These are phyloP conservation scores for Lasiosphaeria ovina DNA, from an alignment of 495 filamentous ascomycete genomes.

Conservation along the genomic window DNA sequence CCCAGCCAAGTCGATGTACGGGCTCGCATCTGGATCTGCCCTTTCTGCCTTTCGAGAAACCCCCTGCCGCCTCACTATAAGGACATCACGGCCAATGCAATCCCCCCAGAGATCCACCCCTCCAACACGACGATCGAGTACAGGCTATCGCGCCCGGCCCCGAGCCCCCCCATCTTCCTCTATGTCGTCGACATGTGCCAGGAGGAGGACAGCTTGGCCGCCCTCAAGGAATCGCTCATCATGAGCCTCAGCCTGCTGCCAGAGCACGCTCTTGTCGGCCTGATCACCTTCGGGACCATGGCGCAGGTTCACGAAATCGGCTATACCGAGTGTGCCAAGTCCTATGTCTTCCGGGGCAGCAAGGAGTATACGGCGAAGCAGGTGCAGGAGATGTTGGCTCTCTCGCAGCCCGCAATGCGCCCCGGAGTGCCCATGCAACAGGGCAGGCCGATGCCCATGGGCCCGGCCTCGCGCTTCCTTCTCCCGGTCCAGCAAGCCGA, in stretches of 20 bases:
- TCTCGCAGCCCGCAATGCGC: constrained; percentile 64
- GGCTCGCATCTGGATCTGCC: constrained; percentile 95
- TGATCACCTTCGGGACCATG: constrained; percentile 98
- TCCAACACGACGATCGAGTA: constrained; percentile 97
- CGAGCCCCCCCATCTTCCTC: constrained; percentile 92
- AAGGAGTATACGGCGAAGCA: constrained; percentile 97
- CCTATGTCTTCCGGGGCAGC: constrained; percentile 97
- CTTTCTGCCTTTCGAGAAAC: constrained; percentile 96
- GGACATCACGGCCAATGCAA: constrained; percentile 92
- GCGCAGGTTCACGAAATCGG: constrained; percentile 98
- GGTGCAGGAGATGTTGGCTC: constrained; percentile 97
- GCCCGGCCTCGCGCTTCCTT: constrained; percentile 85
- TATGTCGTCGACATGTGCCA: constrained; percentile 99
- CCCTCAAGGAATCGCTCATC: constrained; percentile 92
- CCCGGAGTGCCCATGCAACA: constrained; percentile 72
- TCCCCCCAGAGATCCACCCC: constrained; percentile 93
- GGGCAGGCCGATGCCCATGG: constrained; percentile 72
- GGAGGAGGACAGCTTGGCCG: constrained; percentile 94
- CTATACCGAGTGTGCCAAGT: constrained; percentile 97
- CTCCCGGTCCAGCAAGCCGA: constrained; percentile 95
- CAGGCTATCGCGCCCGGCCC: constrained; percentile 85
- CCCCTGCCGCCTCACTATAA: constrained; percentile 96
- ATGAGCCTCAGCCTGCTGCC: constrained; percentile 96
- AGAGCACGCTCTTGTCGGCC: constrained; percentile 86
- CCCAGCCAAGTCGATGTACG: constrained; percentile 90